phyloP scores from a whole-genome alignment of 108 stramenopile species.

The Cylindrotheca fusiformis region DNA sequence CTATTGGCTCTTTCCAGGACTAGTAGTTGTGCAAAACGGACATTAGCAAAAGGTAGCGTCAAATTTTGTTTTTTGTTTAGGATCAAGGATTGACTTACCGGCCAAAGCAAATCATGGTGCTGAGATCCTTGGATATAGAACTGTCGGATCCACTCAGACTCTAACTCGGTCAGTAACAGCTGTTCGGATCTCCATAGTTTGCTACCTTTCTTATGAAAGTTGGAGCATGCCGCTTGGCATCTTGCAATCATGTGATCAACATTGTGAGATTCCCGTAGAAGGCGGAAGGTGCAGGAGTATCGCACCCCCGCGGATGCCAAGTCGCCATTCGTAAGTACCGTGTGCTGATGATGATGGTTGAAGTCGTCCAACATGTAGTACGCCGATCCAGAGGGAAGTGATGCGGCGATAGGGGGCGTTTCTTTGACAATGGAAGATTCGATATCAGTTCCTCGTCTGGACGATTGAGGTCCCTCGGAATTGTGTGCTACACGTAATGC shows the following conservation, averaged over 20 bases:
- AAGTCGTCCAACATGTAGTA: constrained; percentile 88
- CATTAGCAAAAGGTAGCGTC: constrained; percentile 1
- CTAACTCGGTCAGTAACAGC: constrained; percentile 48
- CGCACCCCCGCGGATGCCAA: constrained; percentile 21
- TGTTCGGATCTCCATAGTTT: constrained; percentile 59
- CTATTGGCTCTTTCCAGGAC: constrained; percentile 41
- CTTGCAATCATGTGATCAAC: constrained; percentile 33
- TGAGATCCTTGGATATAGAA: constrained; percentile 65
- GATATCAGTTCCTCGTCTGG: constrained; percentile 25
- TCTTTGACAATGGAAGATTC: constrained; percentile 28
- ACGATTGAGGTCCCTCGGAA: constrained; percentile 40
- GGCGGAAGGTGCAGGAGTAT: constrained; percentile 58
- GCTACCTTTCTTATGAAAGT: constrained; percentile 51
- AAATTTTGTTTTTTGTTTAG: neutral
- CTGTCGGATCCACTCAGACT: constrained; percentile 78
- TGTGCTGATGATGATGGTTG: constrained; percentile 80
- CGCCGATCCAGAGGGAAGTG: constrained; percentile 51
- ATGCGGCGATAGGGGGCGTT: constrained; percentile 42
- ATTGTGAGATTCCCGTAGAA: constrained; percentile 45
- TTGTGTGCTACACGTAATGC: constrained; percentile 51
- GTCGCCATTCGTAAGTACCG: constrained; percentile 44
- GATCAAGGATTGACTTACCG: neutral
- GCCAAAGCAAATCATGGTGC: constrained; percentile 46
- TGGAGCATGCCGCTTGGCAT: constrained; percentile 19
- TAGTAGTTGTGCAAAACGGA: neutral